Base-by-base conservation (phyloP, 257 asterid species). In the Solanum phureja region DNA sequence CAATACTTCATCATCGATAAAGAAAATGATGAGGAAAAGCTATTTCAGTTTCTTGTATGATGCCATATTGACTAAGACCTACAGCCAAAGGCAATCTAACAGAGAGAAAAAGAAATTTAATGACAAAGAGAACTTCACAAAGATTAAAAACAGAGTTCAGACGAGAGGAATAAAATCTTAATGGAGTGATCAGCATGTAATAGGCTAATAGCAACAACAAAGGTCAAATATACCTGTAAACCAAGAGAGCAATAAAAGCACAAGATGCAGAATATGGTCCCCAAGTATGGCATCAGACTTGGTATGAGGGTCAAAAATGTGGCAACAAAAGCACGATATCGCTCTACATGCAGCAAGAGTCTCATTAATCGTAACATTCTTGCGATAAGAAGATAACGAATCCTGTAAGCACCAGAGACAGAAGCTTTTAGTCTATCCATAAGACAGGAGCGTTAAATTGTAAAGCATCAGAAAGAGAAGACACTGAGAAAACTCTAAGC, bases 221-320 rank as follows among this genome's bases (percentile, higher is more conserved):
- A 81, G 56, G 87, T 38, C 60, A 62, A 86, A 42, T 33, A 52
- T 92, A 96, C 99, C 99, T 97, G 99, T 86, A 97, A 93, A 88
- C 98, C 99, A 75, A 96, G 84, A 87, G 99, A 96, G 92, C 99
- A 96, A 87, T 97, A 97, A 85, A 97, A 88, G 95, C 99, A 97
- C 76, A 97, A 52, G 91, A 96, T 90, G 86, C 99, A 97, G 89
- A 97, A 97, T 90, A 97, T 94, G 90, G 95, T 95, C 79, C 99
- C 99, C 74, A 97, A 90, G 87, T 96, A 97, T 86, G 99, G 99
- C 98, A 95, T 92, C 85, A 97, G 92, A 91, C 99, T 97, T 87
- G 99, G 99, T 90, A 97, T 89, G 88, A 96, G 95, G 89, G 98
- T 93, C 88, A 97, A 93, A 91, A 97, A 97, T 60, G 99, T 97